Base-by-base conservation (phyloP, 1,284 basidiomycete species). In the Fomitopsis pinicola region DNA sequence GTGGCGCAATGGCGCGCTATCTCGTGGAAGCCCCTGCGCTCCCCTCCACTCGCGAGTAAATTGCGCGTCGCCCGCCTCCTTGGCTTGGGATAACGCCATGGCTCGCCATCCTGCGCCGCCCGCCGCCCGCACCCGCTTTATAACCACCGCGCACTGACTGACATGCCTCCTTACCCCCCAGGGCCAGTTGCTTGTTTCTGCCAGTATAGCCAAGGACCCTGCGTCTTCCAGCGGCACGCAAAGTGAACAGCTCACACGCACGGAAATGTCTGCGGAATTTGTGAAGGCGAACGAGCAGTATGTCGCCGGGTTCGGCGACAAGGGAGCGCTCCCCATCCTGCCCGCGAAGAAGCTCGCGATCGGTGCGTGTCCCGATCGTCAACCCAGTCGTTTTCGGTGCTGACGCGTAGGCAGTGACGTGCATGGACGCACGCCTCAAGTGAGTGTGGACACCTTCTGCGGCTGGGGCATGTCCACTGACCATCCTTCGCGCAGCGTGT, bases 341-440 rank as follows among this genome's bases (percentile, higher is more conserved):
- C 85, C 85, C 1, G 73, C 75, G 28, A 85, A 82, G 72, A 78
- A 81, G 64, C 71, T 82, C 40, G 75, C 76, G 42, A 76, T 84
- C 60, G 76, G 82, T 81, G 54, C 56, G 69, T 65, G 71, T 68
- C 22, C 10, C n/a, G 0, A n/a, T 30, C 46, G n/a, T 15, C 15
- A 4, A 50, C 48, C 30, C 26, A 15, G 28, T n/a, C 12, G 48
- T 15, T 40, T 40, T n/a, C 33, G 15, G 14, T 55, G 33, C n/a
- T 55, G 26, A 60, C 55, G 19, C 30, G 17, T 15, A 33, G 30
- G 40, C 62, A 88, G 84, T 87, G 36, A 87, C 85, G 26, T 88
- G 86, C 75, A 89, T 88, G 86, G 87, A 88, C 71, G 84, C 85
- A 57, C 83, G 85, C 55, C 74, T 87, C 63, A 77, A 79, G 79